Conservation (phyloP, 305 asterid species). For the Salvia sclarea region DNA sequence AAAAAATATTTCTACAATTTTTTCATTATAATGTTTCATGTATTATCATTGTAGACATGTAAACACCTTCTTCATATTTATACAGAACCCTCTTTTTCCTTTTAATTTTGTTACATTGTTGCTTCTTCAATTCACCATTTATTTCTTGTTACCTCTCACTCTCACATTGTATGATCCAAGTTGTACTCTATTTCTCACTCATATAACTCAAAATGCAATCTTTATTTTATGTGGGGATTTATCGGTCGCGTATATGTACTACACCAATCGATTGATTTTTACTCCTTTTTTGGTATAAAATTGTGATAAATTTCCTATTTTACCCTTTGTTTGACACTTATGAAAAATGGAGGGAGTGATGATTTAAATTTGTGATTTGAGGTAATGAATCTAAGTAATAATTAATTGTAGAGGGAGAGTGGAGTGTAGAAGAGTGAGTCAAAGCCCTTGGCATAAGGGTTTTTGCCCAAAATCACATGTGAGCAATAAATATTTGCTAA, state of each 20-base stretch:
- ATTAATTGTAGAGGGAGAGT: not conserved
- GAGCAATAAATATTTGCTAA: conserved; percentile 38
- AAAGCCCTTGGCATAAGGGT: conserved; percentile 28
- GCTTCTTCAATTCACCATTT: not conserved
- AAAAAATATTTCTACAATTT: conserved; percentile 6
- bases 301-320: too few relatives aligned
- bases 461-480: conserved; percentile 38
- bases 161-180: too few relatives aligned
- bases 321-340: too few relatives aligned
- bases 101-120: not conserved
- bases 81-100: conserved; percentile 13
- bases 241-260: too few relatives aligned
- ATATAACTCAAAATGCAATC: too few relatives aligned
- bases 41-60: conserved; percentile 33
- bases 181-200: too few relatives aligned
- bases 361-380: not conserved
- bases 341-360: too few relatives aligned
- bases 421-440: conserved; percentile 3
- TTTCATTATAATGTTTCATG: conserved; percentile 19
- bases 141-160: not conserved
- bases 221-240: too few relatives aligned
- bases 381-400: too few relatives aligned
- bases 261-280: too few relatives aligned
- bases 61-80: conserved; percentile 30
- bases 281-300: too few relatives aligned